Base-by-base conservation (phyloP, 257 asterid species). In the Solanum ossicruentum region DNA sequence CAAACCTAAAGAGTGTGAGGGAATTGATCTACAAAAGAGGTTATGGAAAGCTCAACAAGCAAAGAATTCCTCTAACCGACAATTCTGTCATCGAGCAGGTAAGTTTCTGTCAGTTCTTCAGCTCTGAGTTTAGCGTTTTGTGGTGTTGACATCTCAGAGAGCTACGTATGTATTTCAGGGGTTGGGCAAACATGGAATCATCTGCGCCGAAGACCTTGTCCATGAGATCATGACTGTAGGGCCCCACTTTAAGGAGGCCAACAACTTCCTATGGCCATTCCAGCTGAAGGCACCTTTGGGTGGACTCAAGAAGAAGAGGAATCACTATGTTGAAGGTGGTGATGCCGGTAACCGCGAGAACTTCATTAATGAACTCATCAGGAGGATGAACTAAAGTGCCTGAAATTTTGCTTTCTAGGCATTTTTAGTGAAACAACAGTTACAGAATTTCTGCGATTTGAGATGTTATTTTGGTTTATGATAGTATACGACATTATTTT, bases 341-440 rank as follows among this genome's bases (percentile, higher is more conserved):
- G 92, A 91, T 88, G 94, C 94, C 23, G 94, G 94, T 60, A 91
- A 91, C 82, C 90, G 93, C 1, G 92, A 91, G 84, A 92, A 91
- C 84, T 90, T 86, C 89, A 88, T 91, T 63, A 90, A 89, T 26
- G 93, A 88, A 65, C 91, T 92, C 56, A 90, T 90, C 66, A 81
- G 94, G 89, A 89, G 93, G 89, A 90, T 90, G 93, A 92, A 89
- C 86, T 92, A 60, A 84, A 80, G 26, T 5, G 49, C 82, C 65
- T 52, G 82, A 78, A 52, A 78, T 78, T 78, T 79, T 51, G 1
- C 21, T 52, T 78, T 78, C 12, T 78, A 26, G 65, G 82, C 65
- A 13, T 13, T 2, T 16, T 78, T 26, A 51, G 47, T 26, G 41
- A 52, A 41, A 52, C 61, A 15, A 26, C 47, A 52, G 17, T 78